Evolutionary conservation across 768 basidiomycete genomes (phyloP), one percentile per base, ranked within the genome.

Genomic region (Ramaria rubella): DNA sequence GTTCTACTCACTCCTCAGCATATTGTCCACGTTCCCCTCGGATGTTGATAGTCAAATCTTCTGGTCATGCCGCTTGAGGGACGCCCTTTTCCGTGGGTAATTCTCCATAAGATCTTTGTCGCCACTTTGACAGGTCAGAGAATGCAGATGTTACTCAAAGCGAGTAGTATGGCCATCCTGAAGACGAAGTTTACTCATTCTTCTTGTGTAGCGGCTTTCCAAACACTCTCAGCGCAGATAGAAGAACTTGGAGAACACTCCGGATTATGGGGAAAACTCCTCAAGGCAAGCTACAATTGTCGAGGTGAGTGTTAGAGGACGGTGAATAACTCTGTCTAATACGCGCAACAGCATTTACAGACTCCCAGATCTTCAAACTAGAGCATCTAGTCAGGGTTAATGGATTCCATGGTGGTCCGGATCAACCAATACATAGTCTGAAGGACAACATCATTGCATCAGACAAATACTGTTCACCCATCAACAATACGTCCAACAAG

Each of bases 1-100:
- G 0, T 91, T 87, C 74, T 81, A 90, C 66, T 81, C 79, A n/a
- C 75, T 93, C 44, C 76, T 83, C 58, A 86, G 85, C 58, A 76
- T 90, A 52, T 65, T 92, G 58, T 79, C 78, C 61, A 92, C 90
- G 70, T 89, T 91, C 70, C 90, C 90, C 1, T 71, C 77, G 24
- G 87, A 90, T 61, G 73, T 80, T 23, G 87, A 90, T 60, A 86
- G 86, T 58, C 77, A 83, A 23, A 82, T 87, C 3, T 89, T 88
- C 64, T 90, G 87, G 86, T 81, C 81, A 44, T 71, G 74, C 34
- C 68, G 69, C 26, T 68, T 86, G 40, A 74, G 85, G 56, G 88
- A 90, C 66, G 68, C 77, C 55, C 63, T 92, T 21, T 89, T 85
- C 61, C 83, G 86, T 85, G 59, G 57, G 81, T 73, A 29, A 23